Evolutionary conservation across 2,329 filamentous ascomycete genomes (phyloP), one percentile per base, ranked within the genome.

Genomic region (Parastagonospora avenae): DNA sequence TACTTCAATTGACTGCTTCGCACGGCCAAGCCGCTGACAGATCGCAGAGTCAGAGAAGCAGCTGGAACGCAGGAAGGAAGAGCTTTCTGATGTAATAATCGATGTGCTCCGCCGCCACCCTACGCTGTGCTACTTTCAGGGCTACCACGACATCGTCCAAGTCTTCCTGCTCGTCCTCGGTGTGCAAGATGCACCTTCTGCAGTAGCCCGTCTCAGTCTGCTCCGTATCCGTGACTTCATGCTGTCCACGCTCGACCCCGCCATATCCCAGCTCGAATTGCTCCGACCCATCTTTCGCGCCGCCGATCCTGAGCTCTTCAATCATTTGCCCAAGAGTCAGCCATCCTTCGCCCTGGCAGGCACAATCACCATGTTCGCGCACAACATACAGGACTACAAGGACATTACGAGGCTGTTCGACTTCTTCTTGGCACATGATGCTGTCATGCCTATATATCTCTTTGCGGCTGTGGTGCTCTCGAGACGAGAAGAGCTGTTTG

Each of bases 101-200:
- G 83, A 89, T 58, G 85, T 95, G 11, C 83, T 99, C 39, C 88
- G 95, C 46, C 84, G 84, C 30, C 83, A 95, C 65, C 91, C 92
- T 12, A 87, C 88, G 71, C 84, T 99, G 31, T 91, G 87, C 78
- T 99, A 99, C 77, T 99, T 99, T 74, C 94, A 99, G 77, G 94
- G 94, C 71, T 99, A 95, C 73, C 94, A 99, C 75, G 94, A 99
- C 77, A 97, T 99, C 67, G 94, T 91, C 63, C 95, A 99, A 76
- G 94, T 99, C 19, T 82, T 99, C 52, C 83, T 97, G 35, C 83
- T 99, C 11, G 92, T 97, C 9, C 81, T 99, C 4, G 87, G 88
- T 0, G 77, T 84, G 8, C 67, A 80, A 16, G 71, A 80, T 46
- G 87, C 90, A 12, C 79, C 82, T 14, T 73, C 80, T 6, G 85